A percentile compares a stretch with the other conserved stretches of the same genome.
Evolutionary conservation across 2,329 filamentous ascomycete species (phyloP).

Genomic region (Parascedosporium putredinis): DNA sequence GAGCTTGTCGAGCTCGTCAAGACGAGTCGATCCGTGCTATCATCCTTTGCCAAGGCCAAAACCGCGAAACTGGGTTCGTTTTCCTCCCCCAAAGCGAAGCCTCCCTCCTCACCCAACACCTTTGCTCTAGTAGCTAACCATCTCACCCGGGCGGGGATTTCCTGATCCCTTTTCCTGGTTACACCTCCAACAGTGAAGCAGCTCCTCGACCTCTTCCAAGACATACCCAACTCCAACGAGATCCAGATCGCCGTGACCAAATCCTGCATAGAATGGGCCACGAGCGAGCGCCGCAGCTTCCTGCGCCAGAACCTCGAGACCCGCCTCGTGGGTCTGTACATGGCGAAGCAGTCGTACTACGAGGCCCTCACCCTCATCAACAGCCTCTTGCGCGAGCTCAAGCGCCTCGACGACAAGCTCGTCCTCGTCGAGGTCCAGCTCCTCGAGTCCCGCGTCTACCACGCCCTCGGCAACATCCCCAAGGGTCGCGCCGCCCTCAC

Average conservation of each 20-base stretch:
- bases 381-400: slow-evolving; percentile 87
- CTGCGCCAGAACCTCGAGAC: slow-evolving; percentile 97
- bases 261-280: slow-evolving; percentile 99
- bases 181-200: slow-evolving; percentile 63
- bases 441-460: slow-evolving; percentile 92
- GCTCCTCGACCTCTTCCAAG: slow-evolving; percentile 87
- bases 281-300: slow-evolving; percentile 87
- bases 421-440: slow-evolving; percentile 96
- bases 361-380: slow-evolving; percentile 96
- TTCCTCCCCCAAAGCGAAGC: neutral
- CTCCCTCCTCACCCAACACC: too few species aligned
- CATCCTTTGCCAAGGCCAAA: slow-evolving; percentile 97
- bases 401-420: slow-evolving; percentile 96
- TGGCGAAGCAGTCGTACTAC: slow-evolving; percentile 96
- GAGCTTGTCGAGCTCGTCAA: slow-evolving; percentile 85
- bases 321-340: slow-evolving; percentile 84
- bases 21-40: slow-evolving; percentile 81
- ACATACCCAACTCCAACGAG: slow-evolving; percentile 90
- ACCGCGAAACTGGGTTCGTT: slow-evolving; percentile 86
- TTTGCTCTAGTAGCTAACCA: too few species aligned
- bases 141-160: too few species aligned
- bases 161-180: too few species aligned
- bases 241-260: slow-evolving; percentile 92
- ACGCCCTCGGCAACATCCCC: slow-evolving; percentile 89
- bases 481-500: slow-evolving; percentile 94